phyloP scores from a whole-genome alignment of 164 flowering plant genomes.

The Liriodendron chinense region DNA sequence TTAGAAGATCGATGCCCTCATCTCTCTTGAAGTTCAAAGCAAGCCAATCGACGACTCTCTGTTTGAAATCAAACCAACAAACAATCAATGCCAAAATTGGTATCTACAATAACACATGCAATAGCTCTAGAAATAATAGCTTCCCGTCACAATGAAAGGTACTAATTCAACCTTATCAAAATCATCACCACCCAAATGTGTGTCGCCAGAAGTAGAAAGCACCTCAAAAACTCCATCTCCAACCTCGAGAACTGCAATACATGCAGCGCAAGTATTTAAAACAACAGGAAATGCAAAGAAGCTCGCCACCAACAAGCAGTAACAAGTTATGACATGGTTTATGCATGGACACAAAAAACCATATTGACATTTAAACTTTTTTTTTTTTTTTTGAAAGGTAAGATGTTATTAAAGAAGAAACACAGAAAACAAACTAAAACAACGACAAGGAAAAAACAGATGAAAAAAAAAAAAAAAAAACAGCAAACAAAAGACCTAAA shows the following conservation, averaged over 20 bases:
- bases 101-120: neutral
- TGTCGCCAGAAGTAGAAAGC: conserved; percentile 80
- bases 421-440: too few species aligned
- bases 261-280: neutral
- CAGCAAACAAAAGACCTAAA: too few species aligned
- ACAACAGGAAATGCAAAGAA: neutral
- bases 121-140: neutral
- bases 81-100: neutral
- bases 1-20: conserved; percentile 74
- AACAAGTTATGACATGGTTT: neutral
- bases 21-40: conserved; percentile 64
- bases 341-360: neutral
- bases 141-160: neutral
- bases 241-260: conserved; percentile 74
- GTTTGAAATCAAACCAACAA: conserved; percentile 8
- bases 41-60: conserved; percentile 78
- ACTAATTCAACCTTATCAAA: conserved; percentile 69
- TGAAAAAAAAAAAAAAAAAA: too few species aligned
- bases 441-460: too few species aligned
- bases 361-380: too few species aligned
- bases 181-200: conserved; percentile 87
- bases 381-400: too few species aligned
- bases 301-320: neutral
- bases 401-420: too few species aligned
- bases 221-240: conserved; percentile 94